Conservation (phyloP, 257 asterid genomes). For the Solanum pimpinellifolium region DNA sequence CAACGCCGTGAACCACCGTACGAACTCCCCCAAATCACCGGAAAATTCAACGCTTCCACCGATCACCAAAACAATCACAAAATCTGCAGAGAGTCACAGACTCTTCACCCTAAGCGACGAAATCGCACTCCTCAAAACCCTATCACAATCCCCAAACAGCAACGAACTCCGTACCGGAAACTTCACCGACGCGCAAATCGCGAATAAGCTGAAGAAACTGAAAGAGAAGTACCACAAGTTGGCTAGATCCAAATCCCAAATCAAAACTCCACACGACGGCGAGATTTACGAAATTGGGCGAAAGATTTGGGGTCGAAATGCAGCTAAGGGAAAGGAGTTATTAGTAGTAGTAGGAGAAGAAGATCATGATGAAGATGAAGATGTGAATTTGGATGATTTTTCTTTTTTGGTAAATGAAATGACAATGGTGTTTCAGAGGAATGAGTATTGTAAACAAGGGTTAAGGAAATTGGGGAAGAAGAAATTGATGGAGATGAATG, state of each 20-base stretch:
- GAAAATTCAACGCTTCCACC: neutral
- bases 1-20: neutral
- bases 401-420: slow-evolving; percentile 2
- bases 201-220: neutral
- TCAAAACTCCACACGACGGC: slow-evolving; percentile 5
- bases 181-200: neutral
- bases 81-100: neutral
- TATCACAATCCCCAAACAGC: neutral
- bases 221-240: slow-evolving; percentile 11
- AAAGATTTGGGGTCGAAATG: slow-evolving; percentile 4
- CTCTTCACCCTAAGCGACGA: slow-evolving; percentile 5
- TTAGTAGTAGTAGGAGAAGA: neutral
- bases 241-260: slow-evolving; percentile 4
- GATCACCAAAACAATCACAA: neutral
- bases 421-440: neutral
- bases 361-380: neutral
- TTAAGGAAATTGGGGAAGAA: slow-evolving; percentile 1
- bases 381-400: slow-evolving; percentile 3
- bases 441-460: neutral
- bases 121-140: neutral
- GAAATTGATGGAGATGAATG: slow-evolving; percentile 4
- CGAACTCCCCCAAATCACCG: neutral
- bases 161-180: neutral
- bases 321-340: neutral
- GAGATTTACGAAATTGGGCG: neutral